Evolutionary conservation across 306 rosid species (phyloP), one percentile per base, ranked within the genome.

Genomic region (Calophaca sinica): DNA sequence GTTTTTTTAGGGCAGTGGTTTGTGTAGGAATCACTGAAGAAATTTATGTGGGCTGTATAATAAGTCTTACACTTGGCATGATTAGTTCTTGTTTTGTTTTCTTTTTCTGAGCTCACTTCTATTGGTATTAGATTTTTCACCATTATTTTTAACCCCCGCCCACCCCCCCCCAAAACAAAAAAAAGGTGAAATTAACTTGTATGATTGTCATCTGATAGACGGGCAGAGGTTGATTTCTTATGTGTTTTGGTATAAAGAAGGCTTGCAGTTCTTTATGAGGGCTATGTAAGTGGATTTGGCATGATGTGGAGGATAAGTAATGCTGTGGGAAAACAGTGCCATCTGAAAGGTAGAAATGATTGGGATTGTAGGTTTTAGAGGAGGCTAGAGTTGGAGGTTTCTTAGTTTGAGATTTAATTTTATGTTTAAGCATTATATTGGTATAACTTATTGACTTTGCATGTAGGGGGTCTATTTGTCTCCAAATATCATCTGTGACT

Each of bases 321-420:
- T 20, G 57, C 49, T 75, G 20, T 57, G 54, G 44, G 50, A 32
- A 35, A 64, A 14, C 13, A 6, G 14, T 71, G 12, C 59, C 55
- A 3, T 70, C 49, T 62, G 13, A 65, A 42, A 26, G 46, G 46
- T 63, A 64, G 26, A 57, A 61, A 26, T 32, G 36, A 4, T 10
- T 26, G 42, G 54, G 45, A 41, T 60, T 32, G 48, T 65, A 9
- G 55, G 50, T 62, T 51, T 20, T 9, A 14, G 46, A 61, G 52
- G 72, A 63, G 52, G 67, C 74, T 50, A 38, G 53, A 66, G 59
- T 68, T 52, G 38, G 14, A 61, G 55, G 66, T 59, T 59, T 73
- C 41, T 9, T 58, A 35, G 59, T 66, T 32, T 51, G 20, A 12
- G 3, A 11, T 38, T 33, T 36, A 65, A 49, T 28, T 45, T 38